Base-by-base conservation (phyloP, 495 filamentous ascomycete species). In the Paragyromitra xinjiangensis region DNA sequence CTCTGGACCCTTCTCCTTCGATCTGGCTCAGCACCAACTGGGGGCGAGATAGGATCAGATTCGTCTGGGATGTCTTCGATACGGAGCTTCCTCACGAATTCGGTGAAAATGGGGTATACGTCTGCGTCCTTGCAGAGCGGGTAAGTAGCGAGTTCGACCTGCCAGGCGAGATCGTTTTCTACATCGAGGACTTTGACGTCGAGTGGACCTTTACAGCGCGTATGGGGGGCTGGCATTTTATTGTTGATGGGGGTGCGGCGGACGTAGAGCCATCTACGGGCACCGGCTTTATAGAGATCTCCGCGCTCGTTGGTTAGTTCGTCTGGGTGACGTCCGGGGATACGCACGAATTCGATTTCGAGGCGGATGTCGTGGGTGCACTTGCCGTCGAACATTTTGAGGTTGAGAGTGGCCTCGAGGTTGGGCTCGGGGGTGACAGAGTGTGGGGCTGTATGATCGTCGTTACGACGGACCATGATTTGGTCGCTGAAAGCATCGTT, bases 21-120 rank as follows among this genome's bases (percentile, higher is more conserved):
- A 14, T 82, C 80, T 9, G 75, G 65, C 14, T 74, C 55, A 6
- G 75, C 79, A 0, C 39, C 53, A 3, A 29, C 8, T 1, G 80
- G 80, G 0, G 75, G 71, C 1, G 66, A 70, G 22, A 73, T 62
- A 2, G 70, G 64, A 51, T 76, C 73, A 14, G 66, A 69, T 61
- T 81, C 79, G 42, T 82, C 80, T 6, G 75, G 75, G 24, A 82
- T 82, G 14, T 81, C 75, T 55, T 83, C 81, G 50, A 83, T 69
- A 0, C 78, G 50, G 8, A 82, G 39, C 44, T 39, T 73, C 37
- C 64, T 59, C 14, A 82, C 45, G 34, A 83, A 83, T 16, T 81
- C 70, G 12, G 62, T 55, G 78, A 82, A 83, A 16, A 79, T 81
- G 0, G 81, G 67, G 50, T 81, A 83, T 11, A 72, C 12, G 16